Percentiles rank a stretch among this genome's conserved stretches.
Evolutionary conservation across 2,329 filamentous ascomycete genomes (phyloP).

Genomic region (Biscogniauxia marginata): DNA sequence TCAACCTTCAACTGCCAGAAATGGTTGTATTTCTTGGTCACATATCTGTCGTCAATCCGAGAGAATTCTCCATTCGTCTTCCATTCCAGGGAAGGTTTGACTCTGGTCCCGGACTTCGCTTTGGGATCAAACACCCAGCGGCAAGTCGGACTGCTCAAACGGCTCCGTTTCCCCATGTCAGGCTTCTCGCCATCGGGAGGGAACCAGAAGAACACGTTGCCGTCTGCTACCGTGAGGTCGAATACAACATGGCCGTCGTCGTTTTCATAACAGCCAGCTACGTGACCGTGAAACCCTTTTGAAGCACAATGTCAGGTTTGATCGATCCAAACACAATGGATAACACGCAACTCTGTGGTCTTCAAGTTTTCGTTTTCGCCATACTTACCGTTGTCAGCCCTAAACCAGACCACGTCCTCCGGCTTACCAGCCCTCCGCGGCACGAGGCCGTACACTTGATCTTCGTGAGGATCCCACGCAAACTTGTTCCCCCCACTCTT

Average conservation of each 20-base stretch:
- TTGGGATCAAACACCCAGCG: constrained; percentile 41
- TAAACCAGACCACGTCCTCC: constrained; percentile 52
- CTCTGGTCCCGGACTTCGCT: constrained; percentile 35
- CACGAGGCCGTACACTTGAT: constrained; percentile 55
- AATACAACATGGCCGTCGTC: constrained; percentile 44
- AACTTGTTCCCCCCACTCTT: constrained; percentile 49
- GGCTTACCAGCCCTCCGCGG: constrained; percentile 48
- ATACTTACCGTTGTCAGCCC: constrained; percentile 48
- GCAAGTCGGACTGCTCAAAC: constrained; percentile 39
- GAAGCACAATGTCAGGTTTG: background rate
- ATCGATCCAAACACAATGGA: background rate
- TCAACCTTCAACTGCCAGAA: constrained; percentile 45
- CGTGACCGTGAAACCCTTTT: constrained; percentile 46
- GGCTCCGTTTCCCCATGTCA: constrained; percentile 28
- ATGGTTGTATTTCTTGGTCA: constrained; percentile 43
- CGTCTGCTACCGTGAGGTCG: constrained; percentile 43
- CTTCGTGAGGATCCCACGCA: constrained; percentile 52
- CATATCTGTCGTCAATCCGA: constrained; percentile 47
- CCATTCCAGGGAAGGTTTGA: constrained; percentile 37
- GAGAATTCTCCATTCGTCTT: constrained; percentile 49
- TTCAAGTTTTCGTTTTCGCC: too few relatives aligned
- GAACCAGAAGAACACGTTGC: constrained; percentile 48
- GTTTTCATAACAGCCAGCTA: constrained; percentile 48
- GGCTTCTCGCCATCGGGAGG: constrained; percentile 35
- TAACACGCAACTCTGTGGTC: too few relatives aligned